These are phyloP conservation scores for Carallia pectinifolia DNA, from an alignment of 345 rosid genomes.

Conservation along the genomic window DNA sequence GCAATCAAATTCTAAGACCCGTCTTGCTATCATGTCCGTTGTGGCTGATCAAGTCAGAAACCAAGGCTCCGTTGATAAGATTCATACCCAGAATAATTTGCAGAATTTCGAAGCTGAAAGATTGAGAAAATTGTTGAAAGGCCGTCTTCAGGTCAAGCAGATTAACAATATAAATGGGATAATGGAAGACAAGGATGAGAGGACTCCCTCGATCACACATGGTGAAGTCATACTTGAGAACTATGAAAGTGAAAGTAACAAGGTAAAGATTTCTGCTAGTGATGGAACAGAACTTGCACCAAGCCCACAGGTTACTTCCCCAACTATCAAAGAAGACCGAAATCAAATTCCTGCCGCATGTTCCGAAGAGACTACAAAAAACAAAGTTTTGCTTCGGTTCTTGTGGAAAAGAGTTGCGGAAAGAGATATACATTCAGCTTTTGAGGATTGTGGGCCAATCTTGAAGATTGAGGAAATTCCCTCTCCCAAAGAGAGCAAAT, in stretches of 20 bases:
- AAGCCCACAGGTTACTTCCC: conserved; percentile 4
- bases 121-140: conserved; percentile 5
- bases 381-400: conserved; percentile 33
- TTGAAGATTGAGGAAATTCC: conserved; percentile 25
- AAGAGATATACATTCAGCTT: conserved; percentile 7
- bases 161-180: neutral
- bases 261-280: neutral
- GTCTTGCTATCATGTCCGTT: neutral
- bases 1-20: conserved; percentile 1
- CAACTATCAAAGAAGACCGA: conserved; percentile 15
- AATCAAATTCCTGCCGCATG: conserved; percentile 10
- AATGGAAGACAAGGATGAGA: conserved; percentile 14
- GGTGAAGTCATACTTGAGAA: neutral
- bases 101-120: conserved; percentile 16
- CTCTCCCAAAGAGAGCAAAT: conserved; percentile 22
- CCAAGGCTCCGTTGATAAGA: neutral
- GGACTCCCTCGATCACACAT: neutral
- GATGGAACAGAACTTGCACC: conserved; percentile 3
- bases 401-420: conserved; percentile 5
- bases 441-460: conserved; percentile 25
- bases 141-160: neutral
- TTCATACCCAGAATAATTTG: conserved; percentile 4
- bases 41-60: neutral
- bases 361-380: conserved; percentile 14
- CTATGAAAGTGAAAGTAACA: neutral